Evolutionary conservation across 2,329 filamentous ascomycete species (phyloP).

Genomic region (Diaporthe sp.): DNA sequence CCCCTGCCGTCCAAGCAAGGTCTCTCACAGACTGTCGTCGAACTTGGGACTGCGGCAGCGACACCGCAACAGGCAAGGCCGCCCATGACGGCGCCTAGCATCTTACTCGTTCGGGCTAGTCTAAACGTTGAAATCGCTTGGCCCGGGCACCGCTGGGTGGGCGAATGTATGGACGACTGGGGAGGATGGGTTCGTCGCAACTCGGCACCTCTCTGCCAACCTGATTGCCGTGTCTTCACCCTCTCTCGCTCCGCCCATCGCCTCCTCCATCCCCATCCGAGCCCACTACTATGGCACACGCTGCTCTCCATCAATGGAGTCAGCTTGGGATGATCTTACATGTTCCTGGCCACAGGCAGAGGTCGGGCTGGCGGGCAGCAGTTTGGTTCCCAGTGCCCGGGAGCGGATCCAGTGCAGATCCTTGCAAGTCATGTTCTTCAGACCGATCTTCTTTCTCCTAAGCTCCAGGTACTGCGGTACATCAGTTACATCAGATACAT

Average conservation of each 20-base stretch:
- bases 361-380: constrained; percentile 34
- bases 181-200: constrained; percentile 36
- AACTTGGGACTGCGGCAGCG: constrained; percentile 44
- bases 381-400: constrained; percentile 31
- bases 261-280: background rate
- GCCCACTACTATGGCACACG: background rate
- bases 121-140: constrained; percentile 30
- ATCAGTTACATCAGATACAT: background rate
- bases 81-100: constrained; percentile 40
- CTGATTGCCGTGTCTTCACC: background rate
- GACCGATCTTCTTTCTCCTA: constrained; percentile 24
- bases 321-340: constrained; percentile 36
- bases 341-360: constrained; percentile 28
- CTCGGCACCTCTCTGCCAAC: constrained; percentile 34
- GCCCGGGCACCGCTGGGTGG: constrained; percentile 30
- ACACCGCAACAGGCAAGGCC: constrained; percentile 47
- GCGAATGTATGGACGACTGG: constrained; percentile 13
- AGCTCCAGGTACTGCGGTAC: constrained; percentile 10
- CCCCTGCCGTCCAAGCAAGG: constrained; percentile 51
- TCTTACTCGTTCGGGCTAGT: constrained; percentile 31
- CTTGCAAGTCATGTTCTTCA: constrained; percentile 36
- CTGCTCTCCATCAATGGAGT: background rate
- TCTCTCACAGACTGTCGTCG: constrained; percentile 48
- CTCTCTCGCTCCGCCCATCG: background rate
- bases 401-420: constrained; percentile 34